phyloP scores from a whole-genome alignment of 805 yeast species.

The Starmerella floricola region DNA sequence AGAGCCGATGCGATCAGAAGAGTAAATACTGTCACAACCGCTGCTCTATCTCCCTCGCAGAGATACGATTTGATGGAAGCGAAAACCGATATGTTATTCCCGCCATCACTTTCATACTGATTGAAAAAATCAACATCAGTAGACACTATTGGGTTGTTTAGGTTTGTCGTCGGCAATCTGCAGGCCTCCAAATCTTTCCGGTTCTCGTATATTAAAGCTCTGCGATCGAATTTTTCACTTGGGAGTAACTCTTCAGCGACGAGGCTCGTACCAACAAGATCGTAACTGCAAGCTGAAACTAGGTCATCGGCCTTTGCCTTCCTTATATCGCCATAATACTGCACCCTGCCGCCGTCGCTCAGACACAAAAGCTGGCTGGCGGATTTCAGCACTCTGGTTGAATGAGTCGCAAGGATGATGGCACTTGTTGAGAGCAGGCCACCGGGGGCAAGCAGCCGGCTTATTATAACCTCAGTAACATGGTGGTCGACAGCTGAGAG shows the following conservation, averaged over 20 bases:
- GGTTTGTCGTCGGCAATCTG: not conserved
- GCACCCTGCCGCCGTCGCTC: not conserved
- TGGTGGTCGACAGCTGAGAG: slow-evolving; percentile 91
- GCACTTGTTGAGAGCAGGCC: slow-evolving; percentile 68
- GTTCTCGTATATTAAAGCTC: too few species aligned
- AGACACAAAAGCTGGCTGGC: slow-evolving; percentile 6
- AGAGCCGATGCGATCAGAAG: slow-evolving; percentile 3
- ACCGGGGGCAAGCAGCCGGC: slow-evolving; percentile 60
- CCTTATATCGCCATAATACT: slow-evolving; percentile 1
- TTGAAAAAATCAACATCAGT: too few species aligned
- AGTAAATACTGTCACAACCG: too few species aligned
- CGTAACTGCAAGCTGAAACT: not conserved
- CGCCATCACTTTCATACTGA: too few species aligned
- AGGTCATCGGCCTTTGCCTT: slow-evolving; percentile 1
- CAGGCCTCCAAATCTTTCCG: too few species aligned
- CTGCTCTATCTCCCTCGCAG: too few species aligned
- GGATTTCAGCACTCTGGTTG: slow-evolving; percentile 52
- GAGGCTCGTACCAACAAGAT: not conserved
- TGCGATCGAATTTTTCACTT: not conserved
- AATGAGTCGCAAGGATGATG: slow-evolving; percentile 71
- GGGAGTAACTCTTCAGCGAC: not conserved
- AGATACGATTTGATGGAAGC: not conserved
- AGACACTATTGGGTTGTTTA: too few species aligned
- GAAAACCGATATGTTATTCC: not conserved
- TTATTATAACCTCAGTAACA: slow-evolving; percentile 60